Percentiles rank a stretch among this genome's conserved stretches.
These are phyloP conservation scores for Olyra latifolia DNA, from an alignment of 176 grass and related monocot species.

Conservation along the genomic window DNA sequence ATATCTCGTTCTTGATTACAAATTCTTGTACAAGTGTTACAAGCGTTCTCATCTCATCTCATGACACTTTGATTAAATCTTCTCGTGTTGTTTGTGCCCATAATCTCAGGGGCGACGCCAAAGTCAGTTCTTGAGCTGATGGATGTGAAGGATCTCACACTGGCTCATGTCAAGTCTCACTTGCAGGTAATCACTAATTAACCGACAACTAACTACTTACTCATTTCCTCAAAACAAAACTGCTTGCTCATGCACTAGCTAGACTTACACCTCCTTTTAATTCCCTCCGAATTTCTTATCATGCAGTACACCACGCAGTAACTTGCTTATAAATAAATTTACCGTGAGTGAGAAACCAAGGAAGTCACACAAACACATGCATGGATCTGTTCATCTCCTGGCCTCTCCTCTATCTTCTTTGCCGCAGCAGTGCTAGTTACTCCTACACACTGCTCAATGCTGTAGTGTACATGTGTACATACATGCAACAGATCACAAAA, in stretches of 20 bases:
- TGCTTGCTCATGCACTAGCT: neutral
- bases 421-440: slow-evolving; percentile 33
- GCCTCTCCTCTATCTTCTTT: slow-evolving; percentile 25
- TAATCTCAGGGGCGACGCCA: slow-evolving; percentile 58
- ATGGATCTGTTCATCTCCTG: slow-evolving; percentile 26
- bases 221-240: neutral
- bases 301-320: neutral
- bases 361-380: slow-evolving; percentile 28
- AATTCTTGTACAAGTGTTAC: too few relatives aligned
- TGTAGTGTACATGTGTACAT: slow-evolving; percentile 28
- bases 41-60: neutral
- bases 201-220: neutral
- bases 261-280: neutral
- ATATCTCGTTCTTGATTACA: neutral
- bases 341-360: neutral
- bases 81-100: neutral
- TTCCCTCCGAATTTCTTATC: neutral
- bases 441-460: slow-evolving; percentile 40
- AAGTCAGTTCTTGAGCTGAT: slow-evolving; percentile 86
- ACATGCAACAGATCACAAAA: slow-evolving; percentile 40
- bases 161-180: slow-evolving; percentile 85
- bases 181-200: slow-evolving; percentile 51
- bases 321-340: neutral
- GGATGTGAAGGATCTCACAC: slow-evolving; percentile 83
- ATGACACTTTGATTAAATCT: neutral